These are phyloP conservation scores for Diaporthe sp. DNA, from an alignment of 2,329 filamentous ascomycete species.

Conservation along the genomic window DNA sequence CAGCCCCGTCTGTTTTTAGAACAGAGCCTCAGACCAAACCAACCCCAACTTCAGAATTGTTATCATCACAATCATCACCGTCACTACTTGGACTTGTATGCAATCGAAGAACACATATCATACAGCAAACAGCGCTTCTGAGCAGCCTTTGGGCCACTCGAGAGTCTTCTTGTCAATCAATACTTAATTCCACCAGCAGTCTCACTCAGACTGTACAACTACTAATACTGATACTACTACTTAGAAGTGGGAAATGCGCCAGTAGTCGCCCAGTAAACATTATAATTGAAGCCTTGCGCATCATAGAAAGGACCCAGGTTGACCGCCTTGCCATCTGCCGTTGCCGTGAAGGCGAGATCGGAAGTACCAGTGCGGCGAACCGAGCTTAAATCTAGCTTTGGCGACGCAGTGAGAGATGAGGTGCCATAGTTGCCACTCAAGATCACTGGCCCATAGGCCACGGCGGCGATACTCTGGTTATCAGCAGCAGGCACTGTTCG, in stretches of 20 bases:
- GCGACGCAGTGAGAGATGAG: neutral
- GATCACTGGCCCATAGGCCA: neutral
- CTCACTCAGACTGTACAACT: no score
- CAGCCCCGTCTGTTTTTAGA: constrained; percentile 16
- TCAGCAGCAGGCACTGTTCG: constrained; percentile 62
- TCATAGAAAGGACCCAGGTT: constrained; percentile 57
- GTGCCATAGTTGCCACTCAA: constrained; percentile 13
- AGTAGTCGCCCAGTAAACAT: constrained; percentile 55
- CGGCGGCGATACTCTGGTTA: constrained; percentile 56
- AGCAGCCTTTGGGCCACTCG: no score
- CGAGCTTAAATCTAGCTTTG: neutral
- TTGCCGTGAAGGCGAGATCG: constrained; percentile 56
- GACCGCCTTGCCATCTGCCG: constrained; percentile 49
- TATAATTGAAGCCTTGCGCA: constrained; percentile 58
- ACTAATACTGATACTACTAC: neutral
- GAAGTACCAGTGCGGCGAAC: constrained; percentile 62
- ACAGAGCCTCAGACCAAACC: constrained; percentile 10
- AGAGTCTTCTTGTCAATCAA: no score
- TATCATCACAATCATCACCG: neutral
- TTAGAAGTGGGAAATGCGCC: constrained; percentile 14
- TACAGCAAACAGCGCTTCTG: neutral
- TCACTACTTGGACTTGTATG: neutral
- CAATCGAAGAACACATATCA: neutral
- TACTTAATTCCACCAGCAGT: no score
- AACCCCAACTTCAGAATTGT: neutral